A percentile compares a stretch with the other conserved stretches of the same genome.
Conservation (phyloP, 495 filamentous ascomycete species). For the Friedmanniomyces simplex region DNA sequence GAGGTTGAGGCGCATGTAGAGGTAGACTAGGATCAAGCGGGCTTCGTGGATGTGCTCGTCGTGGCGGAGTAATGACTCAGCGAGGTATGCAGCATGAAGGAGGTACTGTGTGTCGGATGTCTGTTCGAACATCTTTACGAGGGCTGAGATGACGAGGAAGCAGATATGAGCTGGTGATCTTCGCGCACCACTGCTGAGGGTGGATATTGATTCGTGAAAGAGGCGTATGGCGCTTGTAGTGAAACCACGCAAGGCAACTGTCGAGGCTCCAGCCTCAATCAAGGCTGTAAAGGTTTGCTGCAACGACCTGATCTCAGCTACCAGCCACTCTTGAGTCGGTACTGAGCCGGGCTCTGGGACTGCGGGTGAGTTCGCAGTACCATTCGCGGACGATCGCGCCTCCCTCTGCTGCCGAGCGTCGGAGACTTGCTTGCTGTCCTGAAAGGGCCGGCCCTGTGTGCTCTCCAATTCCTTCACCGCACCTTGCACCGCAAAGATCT, state of each 20-base stretch:
- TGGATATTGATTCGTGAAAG: slow-evolving; percentile 3
- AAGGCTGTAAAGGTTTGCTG: slow-evolving; percentile 1
- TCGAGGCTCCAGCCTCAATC: neutral
- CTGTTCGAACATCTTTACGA: slow-evolving; percentile 6
- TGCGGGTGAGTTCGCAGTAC: neutral
- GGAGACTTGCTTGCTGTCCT: slow-evolving; percentile 18
- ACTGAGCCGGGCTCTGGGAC: neutral
- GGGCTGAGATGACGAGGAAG: slow-evolving; percentile 17
- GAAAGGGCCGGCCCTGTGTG: neutral
- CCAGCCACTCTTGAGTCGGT: neutral
- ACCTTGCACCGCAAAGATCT: slow-evolving; percentile 15
- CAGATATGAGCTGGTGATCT: slow-evolving; percentile 5
- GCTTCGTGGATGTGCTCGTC: slow-evolving; percentile 15
- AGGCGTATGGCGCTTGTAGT: slow-evolving; percentile 9
- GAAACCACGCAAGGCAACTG: slow-evolving; percentile 2
- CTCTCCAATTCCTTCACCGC: slow-evolving; percentile 8
- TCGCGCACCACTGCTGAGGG: neutral
- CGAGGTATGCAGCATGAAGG: slow-evolving; percentile 11
- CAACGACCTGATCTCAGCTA: neutral
- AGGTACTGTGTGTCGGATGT: neutral
- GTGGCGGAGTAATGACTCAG: slow-evolving; percentile 10
- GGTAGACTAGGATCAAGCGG: slow-evolving; percentile 13
- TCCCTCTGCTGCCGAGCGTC: slow-evolving; percentile 5
- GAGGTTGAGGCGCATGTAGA: slow-evolving; percentile 20
- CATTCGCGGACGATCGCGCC: neutral